Percentiles rank a stretch among this genome's conserved stretches.
Evolutionary conservation across 106 monocot genomes (phyloP).

Genomic region (Dendrobium huoshanense): DNA sequence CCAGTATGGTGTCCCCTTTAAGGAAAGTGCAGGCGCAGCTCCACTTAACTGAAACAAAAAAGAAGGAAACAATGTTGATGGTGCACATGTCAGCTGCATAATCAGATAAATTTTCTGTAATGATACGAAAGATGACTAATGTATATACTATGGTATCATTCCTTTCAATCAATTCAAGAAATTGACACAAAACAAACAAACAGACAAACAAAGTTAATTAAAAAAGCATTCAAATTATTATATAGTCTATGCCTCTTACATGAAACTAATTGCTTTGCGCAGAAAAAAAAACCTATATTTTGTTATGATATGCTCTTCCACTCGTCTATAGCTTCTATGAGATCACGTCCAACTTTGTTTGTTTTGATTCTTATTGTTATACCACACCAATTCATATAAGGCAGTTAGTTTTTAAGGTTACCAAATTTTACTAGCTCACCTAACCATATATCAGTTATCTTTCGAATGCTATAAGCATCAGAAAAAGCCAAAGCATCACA

Average conservation of each 20-base stretch:
- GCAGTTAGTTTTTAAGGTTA: neutral
- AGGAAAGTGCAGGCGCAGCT: conserved; percentile 60
- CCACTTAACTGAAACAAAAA: conserved; percentile 54
- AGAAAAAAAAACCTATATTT: neutral
- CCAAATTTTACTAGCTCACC: neutral
- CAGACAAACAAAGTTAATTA: neutral
- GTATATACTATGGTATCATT: neutral
- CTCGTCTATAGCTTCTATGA: neutral
- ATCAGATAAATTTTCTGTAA: neutral
- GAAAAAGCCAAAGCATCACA: neutral
- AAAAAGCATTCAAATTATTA: neutral
- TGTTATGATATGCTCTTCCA: neutral
- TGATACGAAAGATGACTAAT: neutral
- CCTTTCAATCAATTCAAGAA: neutral
- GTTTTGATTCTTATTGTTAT: neutral
- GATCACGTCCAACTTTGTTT: neutral
- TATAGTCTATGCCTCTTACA: neutral
- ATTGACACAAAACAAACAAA: neutral
- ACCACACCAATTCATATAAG: neutral
- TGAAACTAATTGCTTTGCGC: neutral
- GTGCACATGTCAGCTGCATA: neutral
- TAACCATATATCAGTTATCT: neutral
- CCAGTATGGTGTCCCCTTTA: conserved; percentile 96
- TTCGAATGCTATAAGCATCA: neutral
- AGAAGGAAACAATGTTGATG: neutral